Evolutionary conservation across 805 yeast genomes (phyloP).

Genomic region (Kurtzmaniella cleridarum): DNA sequence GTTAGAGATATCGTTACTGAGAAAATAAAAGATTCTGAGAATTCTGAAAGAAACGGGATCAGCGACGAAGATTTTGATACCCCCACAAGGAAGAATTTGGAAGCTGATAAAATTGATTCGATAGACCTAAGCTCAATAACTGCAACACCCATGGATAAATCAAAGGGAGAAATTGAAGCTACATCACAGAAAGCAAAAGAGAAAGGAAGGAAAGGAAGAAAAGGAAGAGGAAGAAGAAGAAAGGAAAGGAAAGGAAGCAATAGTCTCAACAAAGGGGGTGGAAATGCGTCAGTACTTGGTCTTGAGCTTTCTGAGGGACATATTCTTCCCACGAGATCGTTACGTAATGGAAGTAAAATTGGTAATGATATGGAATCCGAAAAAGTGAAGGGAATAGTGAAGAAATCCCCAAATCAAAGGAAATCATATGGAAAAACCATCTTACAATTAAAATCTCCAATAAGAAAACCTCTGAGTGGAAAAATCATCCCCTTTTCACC

Average conservation of each 20-base stretch:
- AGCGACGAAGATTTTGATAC: no score
- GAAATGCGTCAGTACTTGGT: slow-evolving; percentile 12
- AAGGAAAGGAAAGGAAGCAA: slow-evolving; percentile 1
- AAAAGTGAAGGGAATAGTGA: neutral
- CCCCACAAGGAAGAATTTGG: no score
- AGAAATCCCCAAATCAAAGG: neutral
- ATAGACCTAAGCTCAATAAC: no score
- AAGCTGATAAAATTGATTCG: no score
- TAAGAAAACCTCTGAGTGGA: neutral
- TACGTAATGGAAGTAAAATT: slow-evolving; percentile 21
- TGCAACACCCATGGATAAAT: no score
- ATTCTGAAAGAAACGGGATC: no score
- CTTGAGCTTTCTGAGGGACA: slow-evolving; percentile 16
- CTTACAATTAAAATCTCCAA: neutral
- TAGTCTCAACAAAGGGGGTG: neutral
- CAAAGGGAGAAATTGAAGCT: no score
- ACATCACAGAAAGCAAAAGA: neutral
- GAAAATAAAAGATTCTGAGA: no score
- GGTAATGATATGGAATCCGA: slow-evolving; percentile 5
- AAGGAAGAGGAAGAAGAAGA: slow-evolving; percentile 2
- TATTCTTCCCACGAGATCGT: slow-evolving; percentile 18
- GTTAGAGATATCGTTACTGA: neutral
- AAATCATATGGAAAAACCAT: neutral
- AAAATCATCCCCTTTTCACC: neutral
- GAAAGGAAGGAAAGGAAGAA: neutral